phyloP scores from a whole-genome alignment of 345 rosid species.

The Diplotaxis tenuifolia region DNA sequence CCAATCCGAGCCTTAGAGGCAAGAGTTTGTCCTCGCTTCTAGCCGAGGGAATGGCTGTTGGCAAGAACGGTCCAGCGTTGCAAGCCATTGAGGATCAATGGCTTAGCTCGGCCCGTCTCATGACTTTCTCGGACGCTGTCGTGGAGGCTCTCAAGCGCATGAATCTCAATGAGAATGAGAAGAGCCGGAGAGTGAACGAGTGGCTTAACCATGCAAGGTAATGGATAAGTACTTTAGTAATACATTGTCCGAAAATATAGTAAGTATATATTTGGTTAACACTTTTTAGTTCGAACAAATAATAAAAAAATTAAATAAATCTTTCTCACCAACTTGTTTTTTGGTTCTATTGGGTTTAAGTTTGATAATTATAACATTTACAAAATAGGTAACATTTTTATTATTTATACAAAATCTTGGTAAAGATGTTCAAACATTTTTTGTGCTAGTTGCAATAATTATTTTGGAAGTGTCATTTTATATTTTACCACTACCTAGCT shows the following conservation, averaged over 20 bases:
- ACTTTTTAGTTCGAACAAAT: too few species aligned
- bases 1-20: constrained; percentile 72
- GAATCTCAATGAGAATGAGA: constrained; percentile 61
- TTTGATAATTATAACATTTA: background rate
- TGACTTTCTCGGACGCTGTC: constrained; percentile 74
- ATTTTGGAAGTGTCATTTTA: background rate
- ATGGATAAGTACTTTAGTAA: background rate
- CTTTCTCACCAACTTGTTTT: too few species aligned
- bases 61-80: constrained; percentile 72
- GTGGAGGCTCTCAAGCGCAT: constrained; percentile 54
- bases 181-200: constrained; percentile 54
- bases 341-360: background rate
- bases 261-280: background rate
- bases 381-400: background rate
- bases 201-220: constrained; percentile 69
- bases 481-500: background rate
- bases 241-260: background rate
- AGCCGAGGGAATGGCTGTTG: constrained; percentile 71
- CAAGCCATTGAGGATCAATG: constrained; percentile 85
- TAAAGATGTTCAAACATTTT: background rate
- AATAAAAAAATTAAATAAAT: too few species aligned
- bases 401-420: background rate
- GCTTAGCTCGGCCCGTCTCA: constrained; percentile 67
- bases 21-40: constrained; percentile 60
- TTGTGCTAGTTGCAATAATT: background rate